These are phyloP conservation scores for Microcyclospora pomicola DNA, from an alignment of 2,329 filamentous ascomycete genomes.

Conservation along the genomic window DNA sequence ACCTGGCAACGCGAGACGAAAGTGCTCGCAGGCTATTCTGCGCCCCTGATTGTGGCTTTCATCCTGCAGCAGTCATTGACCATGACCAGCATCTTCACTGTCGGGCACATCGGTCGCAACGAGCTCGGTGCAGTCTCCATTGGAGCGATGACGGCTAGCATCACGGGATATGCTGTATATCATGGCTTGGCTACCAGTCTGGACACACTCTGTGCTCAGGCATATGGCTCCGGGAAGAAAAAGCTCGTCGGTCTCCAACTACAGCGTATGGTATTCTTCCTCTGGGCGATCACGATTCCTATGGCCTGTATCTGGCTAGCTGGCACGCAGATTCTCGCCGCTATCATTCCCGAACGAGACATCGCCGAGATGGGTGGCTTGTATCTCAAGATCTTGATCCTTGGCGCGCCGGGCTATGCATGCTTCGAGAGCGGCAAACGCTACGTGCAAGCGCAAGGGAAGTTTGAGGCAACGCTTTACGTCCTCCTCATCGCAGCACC, in stretches of 20 bases:
- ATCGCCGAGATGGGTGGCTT: conserved; percentile 58
- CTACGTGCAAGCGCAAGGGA: conserved; percentile 73
- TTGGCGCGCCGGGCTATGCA: conserved; percentile 62
- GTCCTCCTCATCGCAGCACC: conserved; percentile 72
- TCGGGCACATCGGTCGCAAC: conserved; percentile 35
- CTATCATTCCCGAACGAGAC: conserved; percentile 56
- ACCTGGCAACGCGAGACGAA: conserved; percentile 85
- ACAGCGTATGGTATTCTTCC: conserved; percentile 68
- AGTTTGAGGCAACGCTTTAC: conserved; percentile 74
- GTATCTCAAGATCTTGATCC: conserved; percentile 56
- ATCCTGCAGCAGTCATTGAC: conserved; percentile 36
- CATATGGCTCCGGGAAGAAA: conserved; percentile 81
- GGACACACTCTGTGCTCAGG: conserved; percentile 86
- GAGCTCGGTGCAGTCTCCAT: conserved; percentile 36
- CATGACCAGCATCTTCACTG: conserved; percentile 34
- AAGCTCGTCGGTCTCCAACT: conserved; percentile 75
- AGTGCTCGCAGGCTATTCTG: conserved; percentile 45
- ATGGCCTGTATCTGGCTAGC: conserved; percentile 59
- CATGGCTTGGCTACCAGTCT: conserved; percentile 70
- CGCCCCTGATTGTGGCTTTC: conserved; percentile 33
- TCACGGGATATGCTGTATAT: conserved; percentile 35
- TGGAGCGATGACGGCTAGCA: conserved; percentile 36
- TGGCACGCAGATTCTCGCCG: conserved; percentile 47
- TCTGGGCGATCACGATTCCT: conserved; percentile 57
- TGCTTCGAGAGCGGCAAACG: conserved; percentile 70